Base-by-base conservation (phyloP, 2,329 filamentous ascomycete genomes). In the Diaporthe sp. region DNA sequence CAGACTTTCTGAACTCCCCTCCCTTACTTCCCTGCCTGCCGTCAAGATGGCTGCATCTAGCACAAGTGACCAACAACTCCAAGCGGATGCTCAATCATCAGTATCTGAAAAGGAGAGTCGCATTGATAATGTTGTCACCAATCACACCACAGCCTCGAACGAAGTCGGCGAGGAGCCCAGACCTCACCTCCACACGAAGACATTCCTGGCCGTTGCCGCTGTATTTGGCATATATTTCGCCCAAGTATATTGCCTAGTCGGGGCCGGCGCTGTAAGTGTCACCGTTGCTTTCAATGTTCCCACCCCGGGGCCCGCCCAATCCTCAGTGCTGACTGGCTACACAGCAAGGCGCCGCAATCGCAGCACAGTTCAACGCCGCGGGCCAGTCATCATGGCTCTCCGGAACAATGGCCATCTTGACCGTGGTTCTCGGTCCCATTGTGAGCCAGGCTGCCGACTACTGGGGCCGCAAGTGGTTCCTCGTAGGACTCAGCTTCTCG, bases 381-480 rank as follows among this genome's bases (percentile, higher is more conserved):
- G 74, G 69, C 54, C 77, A 79, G 33, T 76, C 77, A 10, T 78
- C 81, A 25, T 86, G 84, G 84, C 75, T 85, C 35, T 81, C 81
- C 1, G 78, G 80, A 7, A 73, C 80, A 15, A 82, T 86, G 71
- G 79, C 82, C 57, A 85, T 85, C 74, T 67, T 83, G 28, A 84
- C 84, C 2, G 80, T 80, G 9, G 82, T 84, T 13, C 78, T 84
- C 13, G 77, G 80, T 13, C 83, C 82, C 28, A 81, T 83, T 15
- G 79, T 84, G 15, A 83, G 83, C 17, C 84, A 85, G 74, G 84
- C 82, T 0, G 82, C 83, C 28, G 84, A 86, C 76, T 84, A 83
- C 78, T 86, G 84, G 84, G 84, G 84, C n/a, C 81, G 84, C 10
- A 82, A 81, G 78, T 84, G 81, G 81, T 82, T 85, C 71, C 80